phyloP scores from a whole-genome alignment of 495 filamentous ascomycete genomes.

The Lentithecium fluviatile region DNA sequence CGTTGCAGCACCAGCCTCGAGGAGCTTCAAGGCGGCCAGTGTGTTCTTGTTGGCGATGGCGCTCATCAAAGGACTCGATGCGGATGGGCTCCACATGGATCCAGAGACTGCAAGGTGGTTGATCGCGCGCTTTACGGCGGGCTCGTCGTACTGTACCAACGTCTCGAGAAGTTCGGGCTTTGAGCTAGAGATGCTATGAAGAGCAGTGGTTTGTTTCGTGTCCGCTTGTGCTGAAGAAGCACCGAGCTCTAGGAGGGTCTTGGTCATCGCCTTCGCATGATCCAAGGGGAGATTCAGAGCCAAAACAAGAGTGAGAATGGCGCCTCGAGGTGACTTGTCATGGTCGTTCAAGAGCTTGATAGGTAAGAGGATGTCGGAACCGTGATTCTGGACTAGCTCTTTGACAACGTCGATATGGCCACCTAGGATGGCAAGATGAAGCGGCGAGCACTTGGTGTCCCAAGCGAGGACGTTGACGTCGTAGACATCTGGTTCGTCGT shows the following conservation, averaged over 20 bases:
- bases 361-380: constrained; percentile 69
- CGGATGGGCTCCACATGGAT: constrained; percentile 15
- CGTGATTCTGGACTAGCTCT: constrained; percentile 67
- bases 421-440: constrained; percentile 73
- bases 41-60: constrained; percentile 47
- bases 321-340: constrained; percentile 49
- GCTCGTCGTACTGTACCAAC: constrained; percentile 58
- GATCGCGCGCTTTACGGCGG: constrained; percentile 60
- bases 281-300: constrained; percentile 55
- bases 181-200: constrained; percentile 56
- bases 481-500: constrained; percentile 72
- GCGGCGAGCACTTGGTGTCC: constrained; percentile 67
- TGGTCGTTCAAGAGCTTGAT: constrained; percentile 58
- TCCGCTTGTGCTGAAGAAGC: constrained; percentile 74
- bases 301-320: constrained; percentile 65
- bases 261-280: constrained; percentile 59
- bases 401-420: constrained; percentile 67
- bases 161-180: constrained; percentile 56
- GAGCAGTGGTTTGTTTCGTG: constrained; percentile 53
- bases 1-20: constrained; percentile 49
- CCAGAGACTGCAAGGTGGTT: constrained; percentile 55
- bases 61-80: constrained; percentile 46
- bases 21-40: constrained; percentile 45
- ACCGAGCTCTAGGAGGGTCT: constrained; percentile 64
- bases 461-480: constrained; percentile 72